phyloP scores from a whole-genome alignment of 2,329 filamentous ascomycete species.

The Neophaeococcomyces mojaviensis region DNA sequence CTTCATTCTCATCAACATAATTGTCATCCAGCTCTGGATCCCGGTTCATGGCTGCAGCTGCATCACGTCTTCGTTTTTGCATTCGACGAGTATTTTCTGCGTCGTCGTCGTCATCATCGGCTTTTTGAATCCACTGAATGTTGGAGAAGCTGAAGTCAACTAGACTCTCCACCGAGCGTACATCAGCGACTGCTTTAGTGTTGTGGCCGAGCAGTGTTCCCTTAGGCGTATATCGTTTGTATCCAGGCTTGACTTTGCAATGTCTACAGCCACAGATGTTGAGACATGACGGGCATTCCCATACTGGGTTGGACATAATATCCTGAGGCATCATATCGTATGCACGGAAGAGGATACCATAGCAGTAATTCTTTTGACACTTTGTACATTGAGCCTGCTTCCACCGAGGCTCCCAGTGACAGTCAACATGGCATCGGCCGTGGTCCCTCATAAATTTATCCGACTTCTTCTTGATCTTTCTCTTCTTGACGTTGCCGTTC shows the following conservation, averaged over 20 bases:
- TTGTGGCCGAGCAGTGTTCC: constrained; percentile 85
- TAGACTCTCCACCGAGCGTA: constrained; percentile 78
- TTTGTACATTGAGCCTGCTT: constrained; percentile 73
- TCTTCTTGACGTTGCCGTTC: constrained; percentile 59
- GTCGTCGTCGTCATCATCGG: constrained; percentile 41
- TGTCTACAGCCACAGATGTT: constrained; percentile 79
- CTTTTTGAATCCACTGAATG: constrained; percentile 67
- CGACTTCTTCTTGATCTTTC: constrained; percentile 47
- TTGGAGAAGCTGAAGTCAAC: constrained; percentile 91
- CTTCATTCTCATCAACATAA: constrained; percentile 35
- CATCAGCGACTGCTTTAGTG: constrained; percentile 81
- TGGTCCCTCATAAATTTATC: constrained; percentile 44
- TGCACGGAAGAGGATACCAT: constrained; percentile 82
- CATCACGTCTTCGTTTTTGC: constrained; percentile 45
- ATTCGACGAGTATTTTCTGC: constrained; percentile 38
- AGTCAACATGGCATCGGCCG: constrained; percentile 72
- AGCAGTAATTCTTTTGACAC: constrained; percentile 77
- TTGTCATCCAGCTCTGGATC: constrained; percentile 41
- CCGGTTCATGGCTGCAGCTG: constrained; percentile 43
- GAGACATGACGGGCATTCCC: constrained; percentile 82
- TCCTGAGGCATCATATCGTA: constrained; percentile 83
- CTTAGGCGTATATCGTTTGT: constrained; percentile 74
- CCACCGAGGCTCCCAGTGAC: constrained; percentile 71
- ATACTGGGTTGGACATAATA: constrained; percentile 70
- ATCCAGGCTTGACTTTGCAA: constrained; percentile 63